Conservation (phyloP, 2,329 filamentous ascomycete genomes). For the Aureobasidium melanogenum region DNA sequence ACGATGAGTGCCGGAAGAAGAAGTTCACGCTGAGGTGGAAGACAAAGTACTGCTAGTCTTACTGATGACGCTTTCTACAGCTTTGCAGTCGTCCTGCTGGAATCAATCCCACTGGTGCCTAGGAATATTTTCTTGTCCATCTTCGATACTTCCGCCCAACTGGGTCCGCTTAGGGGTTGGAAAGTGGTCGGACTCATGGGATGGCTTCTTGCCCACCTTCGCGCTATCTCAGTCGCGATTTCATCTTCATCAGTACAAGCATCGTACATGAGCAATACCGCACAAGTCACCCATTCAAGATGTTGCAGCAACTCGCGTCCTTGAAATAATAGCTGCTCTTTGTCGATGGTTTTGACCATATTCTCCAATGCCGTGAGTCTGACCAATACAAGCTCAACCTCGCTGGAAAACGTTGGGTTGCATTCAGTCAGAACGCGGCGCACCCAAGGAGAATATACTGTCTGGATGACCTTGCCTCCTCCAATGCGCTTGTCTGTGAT, state of each 20-base stretch:
- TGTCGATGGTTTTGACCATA: not conserved
- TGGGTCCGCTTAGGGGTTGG: not conserved
- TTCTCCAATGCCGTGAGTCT: not conserved
- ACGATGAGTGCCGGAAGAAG: not conserved
- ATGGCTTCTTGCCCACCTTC: not conserved
- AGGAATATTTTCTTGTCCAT: not conserved
- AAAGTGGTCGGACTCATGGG: not conserved
- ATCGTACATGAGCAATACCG: not conserved
- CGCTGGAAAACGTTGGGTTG: not conserved
- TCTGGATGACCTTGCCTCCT: not conserved
- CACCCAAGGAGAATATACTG: not conserved
- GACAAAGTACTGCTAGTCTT: not conserved
- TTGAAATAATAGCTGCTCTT: not conserved
- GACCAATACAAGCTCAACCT: not conserved
- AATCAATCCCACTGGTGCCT: not conserved
- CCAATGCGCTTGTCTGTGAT: not conserved
- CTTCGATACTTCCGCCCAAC: not conserved
- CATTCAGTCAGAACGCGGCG: not conserved
- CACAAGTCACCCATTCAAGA: not conserved
- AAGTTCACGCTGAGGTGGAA: not conserved
- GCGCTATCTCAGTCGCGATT: not conserved
- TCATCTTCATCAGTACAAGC: not conserved
- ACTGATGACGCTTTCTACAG: not conserved
- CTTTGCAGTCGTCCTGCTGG: not conserved
- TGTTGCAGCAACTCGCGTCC: not conserved